Base-by-base conservation (phyloP, 1,284 basidiomycete species). In the Quambalaria eucalypti region DNA sequence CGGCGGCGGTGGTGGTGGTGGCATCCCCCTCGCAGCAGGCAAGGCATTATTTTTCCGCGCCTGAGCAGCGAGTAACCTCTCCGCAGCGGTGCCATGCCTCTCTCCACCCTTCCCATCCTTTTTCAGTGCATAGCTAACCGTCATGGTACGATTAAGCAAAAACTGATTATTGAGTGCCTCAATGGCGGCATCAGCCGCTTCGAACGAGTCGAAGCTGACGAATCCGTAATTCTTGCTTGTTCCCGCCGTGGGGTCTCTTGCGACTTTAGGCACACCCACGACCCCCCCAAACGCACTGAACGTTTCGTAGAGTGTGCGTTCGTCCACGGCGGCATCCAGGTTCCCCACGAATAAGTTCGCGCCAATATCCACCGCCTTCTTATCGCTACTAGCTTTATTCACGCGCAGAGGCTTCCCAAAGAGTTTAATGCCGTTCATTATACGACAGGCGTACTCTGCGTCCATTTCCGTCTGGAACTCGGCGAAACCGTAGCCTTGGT, bases 361-460 rank as follows among this genome's bases (percentile, higher is more conserved):
- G 48, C 95, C 93, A 50, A 98, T 91, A 70, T 98, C 95, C 42
- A 97, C 82, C 78, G 95, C 90, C 77, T 96, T 96, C 79, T 93
- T 90, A 77, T 95, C 90, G 51, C 88, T 90, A 78, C 84, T 74
- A 63, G 88, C 89, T 85, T 95, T 96, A 82, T 96, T 96, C 66
- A 98, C 92, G 65, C 93, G 82, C 60, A 98, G 95, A 30, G 93
- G 93, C 76, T 97, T 97, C 40, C 95, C 93, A 82, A 88, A 98
- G 50, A 98, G 79, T 78, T 98, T 98, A 77, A 98, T 96, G 80
- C 97, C 93, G 77, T 98, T 97, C 91, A 98, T 93, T 71, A 97
- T 96, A 81, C 95, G 95, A 82, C 90, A 95, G 59, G 91, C 93
- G 77, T 98, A 98, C 79, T 98, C 92, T 65, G 93, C 91, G 78